Evolutionary conservation across 73 alveolate species (phyloP).

Genomic region (Blepharisma japonicum): DNA sequence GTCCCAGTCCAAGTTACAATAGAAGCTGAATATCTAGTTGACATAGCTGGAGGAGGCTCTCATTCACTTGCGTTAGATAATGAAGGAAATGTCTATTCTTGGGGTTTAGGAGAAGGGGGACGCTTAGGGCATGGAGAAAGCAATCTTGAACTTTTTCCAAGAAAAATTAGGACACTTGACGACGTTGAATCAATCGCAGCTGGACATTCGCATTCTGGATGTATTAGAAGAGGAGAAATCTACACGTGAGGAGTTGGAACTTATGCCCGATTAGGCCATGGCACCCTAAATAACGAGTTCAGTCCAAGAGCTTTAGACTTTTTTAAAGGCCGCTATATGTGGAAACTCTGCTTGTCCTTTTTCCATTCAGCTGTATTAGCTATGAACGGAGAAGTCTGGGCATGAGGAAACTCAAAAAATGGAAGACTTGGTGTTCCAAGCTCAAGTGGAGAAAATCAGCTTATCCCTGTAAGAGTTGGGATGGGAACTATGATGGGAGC

Average conservation of each 20-base stretch:
- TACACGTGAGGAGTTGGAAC: conserved; percentile 61
- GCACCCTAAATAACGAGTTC: conserved; percentile 35
- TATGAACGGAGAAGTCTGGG: conserved; percentile 71
- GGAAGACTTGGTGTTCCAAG: conserved; percentile 71
- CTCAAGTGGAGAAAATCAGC: conserved; percentile 25
- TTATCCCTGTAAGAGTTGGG: conserved; percentile 3
- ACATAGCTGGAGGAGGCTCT: conserved; percentile 60
- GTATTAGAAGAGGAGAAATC: conserved; percentile 41
- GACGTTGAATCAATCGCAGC: conserved; percentile 33
- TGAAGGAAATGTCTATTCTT: conserved; percentile 53
- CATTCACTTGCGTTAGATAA: conserved; percentile 65
- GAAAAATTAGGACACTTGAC: neutral
- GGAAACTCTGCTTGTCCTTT: conserved; percentile 77
- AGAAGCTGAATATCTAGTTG: conserved; percentile 31
- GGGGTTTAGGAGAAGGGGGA: conserved; percentile 64
- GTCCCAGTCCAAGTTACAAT: conserved; percentile 36
- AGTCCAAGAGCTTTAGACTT: conserved; percentile 75
- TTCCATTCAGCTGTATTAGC: conserved; percentile 77
- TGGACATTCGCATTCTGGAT: conserved; percentile 48
- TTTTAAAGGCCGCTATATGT: conserved; percentile 73
- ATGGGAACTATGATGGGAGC: conserved; percentile 8
- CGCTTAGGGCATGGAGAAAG: conserved; percentile 49
- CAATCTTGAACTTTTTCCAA: neutral
- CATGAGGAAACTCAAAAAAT: conserved; percentile 83
- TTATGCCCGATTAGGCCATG: conserved; percentile 48